Evolutionary conservation across 208 protist genomes (phyloP).

Genomic region (Entamoeba dispar): DNA sequence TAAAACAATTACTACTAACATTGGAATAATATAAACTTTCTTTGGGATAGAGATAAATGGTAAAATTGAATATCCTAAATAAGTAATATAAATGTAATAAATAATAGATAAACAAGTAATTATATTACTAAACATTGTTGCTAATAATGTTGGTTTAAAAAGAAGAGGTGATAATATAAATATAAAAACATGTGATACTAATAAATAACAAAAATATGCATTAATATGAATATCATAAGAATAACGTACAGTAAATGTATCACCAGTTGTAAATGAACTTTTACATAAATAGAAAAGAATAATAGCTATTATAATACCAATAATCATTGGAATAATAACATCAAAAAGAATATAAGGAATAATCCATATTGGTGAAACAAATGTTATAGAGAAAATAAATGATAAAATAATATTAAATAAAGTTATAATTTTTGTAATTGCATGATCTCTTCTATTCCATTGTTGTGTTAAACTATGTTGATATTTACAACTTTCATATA

Average conservation of each 20-base stretch:
- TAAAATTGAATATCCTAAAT: neutral
- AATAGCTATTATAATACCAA: neutral
- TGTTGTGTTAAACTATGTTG: neutral
- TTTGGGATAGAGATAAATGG: no score
- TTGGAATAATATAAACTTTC: no score
- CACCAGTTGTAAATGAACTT: neutral
- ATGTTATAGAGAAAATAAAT: neutral
- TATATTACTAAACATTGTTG: neutral
- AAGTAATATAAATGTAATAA: neutral
- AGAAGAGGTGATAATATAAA: neutral
- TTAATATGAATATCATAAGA: neutral
- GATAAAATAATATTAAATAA: neutral
- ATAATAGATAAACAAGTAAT: neutral
- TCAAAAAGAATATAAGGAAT: neutral
- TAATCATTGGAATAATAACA: neutral
- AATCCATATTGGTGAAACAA: neutral
- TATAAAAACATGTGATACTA: neutral
- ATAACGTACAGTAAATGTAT: neutral
- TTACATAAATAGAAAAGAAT: neutral
- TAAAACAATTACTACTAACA: no score
- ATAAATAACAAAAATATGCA: neutral
- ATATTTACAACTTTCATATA: neutral
- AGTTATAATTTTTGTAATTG: neutral
- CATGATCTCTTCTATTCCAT: neutral
- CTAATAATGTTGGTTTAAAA: neutral